Conservation (phyloP, 441 rosid species). For the Arabidopsis hybrid region DNA sequence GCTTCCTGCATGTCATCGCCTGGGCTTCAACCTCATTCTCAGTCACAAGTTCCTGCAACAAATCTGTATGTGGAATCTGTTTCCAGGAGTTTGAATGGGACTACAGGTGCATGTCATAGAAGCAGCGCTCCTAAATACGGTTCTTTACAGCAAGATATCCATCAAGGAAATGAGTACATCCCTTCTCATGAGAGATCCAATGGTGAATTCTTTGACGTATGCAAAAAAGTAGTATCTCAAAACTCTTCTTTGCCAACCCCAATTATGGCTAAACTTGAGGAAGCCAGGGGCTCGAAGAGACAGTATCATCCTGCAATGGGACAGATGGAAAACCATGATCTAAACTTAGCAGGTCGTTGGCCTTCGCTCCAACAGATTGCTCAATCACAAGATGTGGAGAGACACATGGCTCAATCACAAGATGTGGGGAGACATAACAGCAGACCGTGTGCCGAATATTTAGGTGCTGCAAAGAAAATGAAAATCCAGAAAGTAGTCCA, state of each 20-base stretch:
- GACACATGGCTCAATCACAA: conserved; percentile 36
- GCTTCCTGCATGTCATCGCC: conserved; percentile 39
- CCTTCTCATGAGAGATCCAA: conserved; percentile 43
- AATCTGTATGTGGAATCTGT: conserved; percentile 46
- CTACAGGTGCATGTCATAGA: conserved; percentile 46
- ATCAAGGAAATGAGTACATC: conserved; percentile 47
- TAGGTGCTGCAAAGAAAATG: conserved; percentile 56
- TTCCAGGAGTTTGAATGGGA: conserved; percentile 44
- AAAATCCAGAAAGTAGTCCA: conserved; percentile 52
- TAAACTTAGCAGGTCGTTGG: conserved; percentile 43
- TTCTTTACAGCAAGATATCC: conserved; percentile 46
- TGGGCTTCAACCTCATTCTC: conserved; percentile 42
- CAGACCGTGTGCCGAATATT: conserved; percentile 34
- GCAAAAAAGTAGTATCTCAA: conserved; percentile 47
- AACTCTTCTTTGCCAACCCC: conserved; percentile 47
- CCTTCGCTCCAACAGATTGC: conserved; percentile 50
- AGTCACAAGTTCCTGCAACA: conserved; percentile 38
- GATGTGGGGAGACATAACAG: conserved; percentile 34
- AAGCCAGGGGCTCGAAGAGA: conserved; percentile 62
- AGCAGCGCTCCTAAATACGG: conserved; percentile 41
- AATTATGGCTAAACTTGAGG: conserved; percentile 41
- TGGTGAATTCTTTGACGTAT: conserved; percentile 43
- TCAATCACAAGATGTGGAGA: conserved; percentile 43
- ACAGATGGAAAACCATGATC: conserved; percentile 45
- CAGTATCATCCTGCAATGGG: conserved; percentile 47